Percentiles rank a stretch among this genome's conserved stretches.
Evolutionary conservation across 768 basidiomycete species (phyloP).

Genomic region (Psilocybe azurescens): DNA sequence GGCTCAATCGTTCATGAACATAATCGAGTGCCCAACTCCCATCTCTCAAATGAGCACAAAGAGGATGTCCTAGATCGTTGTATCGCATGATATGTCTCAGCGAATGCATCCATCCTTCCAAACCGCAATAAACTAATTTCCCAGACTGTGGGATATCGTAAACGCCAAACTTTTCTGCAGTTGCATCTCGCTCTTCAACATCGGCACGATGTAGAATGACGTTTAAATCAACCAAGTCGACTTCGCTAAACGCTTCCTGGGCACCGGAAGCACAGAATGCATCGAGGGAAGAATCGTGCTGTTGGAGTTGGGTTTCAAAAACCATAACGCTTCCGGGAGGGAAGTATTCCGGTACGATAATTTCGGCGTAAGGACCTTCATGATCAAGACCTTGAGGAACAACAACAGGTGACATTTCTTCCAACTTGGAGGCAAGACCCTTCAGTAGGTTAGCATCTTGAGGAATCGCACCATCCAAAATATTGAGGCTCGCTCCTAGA

Average conservation of each 20-base stretch:
- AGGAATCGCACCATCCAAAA: conserved; percentile 62
- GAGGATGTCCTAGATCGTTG: conserved; percentile 93
- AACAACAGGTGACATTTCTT: conserved; percentile 63
- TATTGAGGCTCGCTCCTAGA: conserved; percentile 75
- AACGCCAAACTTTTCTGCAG: conserved; percentile 76
- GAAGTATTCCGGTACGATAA: conserved; percentile 85
- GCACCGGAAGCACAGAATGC: conserved; percentile 73
- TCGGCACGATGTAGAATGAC: conserved; percentile 86
- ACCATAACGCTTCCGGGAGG: conserved; percentile 97
- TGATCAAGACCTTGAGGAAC: conserved; percentile 66
- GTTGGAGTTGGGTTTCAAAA: conserved; percentile 85
- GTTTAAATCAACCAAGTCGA: conserved; percentile 90
- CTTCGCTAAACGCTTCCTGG: conserved; percentile 70
- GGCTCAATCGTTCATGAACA: conserved; percentile 66
- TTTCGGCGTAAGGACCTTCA: conserved; percentile 76
- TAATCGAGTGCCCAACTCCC: conserved; percentile 96
- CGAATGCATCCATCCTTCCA: conserved; percentile 97
- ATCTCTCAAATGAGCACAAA: conserved; percentile 86
- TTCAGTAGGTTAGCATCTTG: conserved; percentile 58
- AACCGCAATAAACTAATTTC: conserved; percentile 85
- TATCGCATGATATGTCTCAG: conserved; percentile 82
- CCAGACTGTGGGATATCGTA: conserved; percentile 84
- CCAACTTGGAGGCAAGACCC: conserved; percentile 75
- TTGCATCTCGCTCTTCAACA: conserved; percentile 91
- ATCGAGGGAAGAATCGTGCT: conserved; percentile 74